phyloP scores from a whole-genome alignment of 2,329 filamentous ascomycete genomes.

The Tympanopsis confertula region DNA sequence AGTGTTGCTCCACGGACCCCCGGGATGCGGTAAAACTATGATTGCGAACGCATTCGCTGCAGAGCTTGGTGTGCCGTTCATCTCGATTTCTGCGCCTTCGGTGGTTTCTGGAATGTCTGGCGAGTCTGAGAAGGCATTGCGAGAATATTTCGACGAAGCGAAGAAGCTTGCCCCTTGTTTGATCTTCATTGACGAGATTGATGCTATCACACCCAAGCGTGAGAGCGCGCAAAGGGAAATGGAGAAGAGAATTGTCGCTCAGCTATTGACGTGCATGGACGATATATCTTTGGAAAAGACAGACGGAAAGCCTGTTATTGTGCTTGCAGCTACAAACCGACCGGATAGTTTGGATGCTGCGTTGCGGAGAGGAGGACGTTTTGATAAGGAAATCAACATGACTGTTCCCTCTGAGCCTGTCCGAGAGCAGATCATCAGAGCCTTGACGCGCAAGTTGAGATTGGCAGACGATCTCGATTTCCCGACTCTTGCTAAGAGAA shows the following conservation, averaged over 20 bases:
- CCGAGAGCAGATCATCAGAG: slow-evolving; percentile 66
- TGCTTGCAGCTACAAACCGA: slow-evolving; percentile 81
- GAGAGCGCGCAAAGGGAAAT: slow-evolving; percentile 78
- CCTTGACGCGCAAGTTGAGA: slow-evolving; percentile 54
- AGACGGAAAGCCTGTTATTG: slow-evolving; percentile 70
- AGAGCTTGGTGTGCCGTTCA: slow-evolving; percentile 64
- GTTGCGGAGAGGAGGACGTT: slow-evolving; percentile 61
- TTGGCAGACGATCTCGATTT: slow-evolving; percentile 66
- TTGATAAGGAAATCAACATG: slow-evolving; percentile 77
- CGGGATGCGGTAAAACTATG: slow-evolving; percentile 78
- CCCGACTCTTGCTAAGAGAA: slow-evolving; percentile 63
- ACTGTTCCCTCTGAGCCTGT: slow-evolving; percentile 72
- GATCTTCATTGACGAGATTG: slow-evolving; percentile 85
- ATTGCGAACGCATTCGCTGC: slow-evolving; percentile 72
- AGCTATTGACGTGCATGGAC: slow-evolving; percentile 79
- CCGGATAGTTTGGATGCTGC: slow-evolving; percentile 77
- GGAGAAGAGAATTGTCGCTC: slow-evolving; percentile 75
- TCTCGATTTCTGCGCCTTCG: slow-evolving; percentile 70
- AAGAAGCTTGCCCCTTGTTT: slow-evolving; percentile 76
- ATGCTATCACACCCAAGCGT: slow-evolving; percentile 78
- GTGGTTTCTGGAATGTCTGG: slow-evolving; percentile 80
- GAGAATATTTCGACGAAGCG: slow-evolving; percentile 79
- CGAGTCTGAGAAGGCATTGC: slow-evolving; percentile 76
- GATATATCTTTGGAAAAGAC: slow-evolving; percentile 62
- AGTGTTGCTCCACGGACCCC: slow-evolving; percentile 70